These are phyloP conservation scores for Aspergillus sp. DNA, from an alignment of 2,329 filamentous ascomycete genomes.

Conservation along the genomic window DNA sequence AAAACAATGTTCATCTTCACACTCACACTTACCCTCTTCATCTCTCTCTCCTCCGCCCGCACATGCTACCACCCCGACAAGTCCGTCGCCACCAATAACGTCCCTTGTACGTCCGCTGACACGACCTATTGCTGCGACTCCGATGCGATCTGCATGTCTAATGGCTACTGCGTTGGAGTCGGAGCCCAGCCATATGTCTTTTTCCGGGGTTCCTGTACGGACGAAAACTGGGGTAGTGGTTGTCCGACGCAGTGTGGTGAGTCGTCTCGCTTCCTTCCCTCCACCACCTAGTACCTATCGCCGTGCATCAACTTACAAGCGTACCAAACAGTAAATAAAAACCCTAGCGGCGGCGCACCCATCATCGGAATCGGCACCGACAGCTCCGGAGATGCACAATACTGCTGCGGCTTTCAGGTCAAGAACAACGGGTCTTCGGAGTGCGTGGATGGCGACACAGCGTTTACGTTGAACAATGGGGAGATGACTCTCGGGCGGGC, in stretches of 20 bases:
- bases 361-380: conserved; percentile 1
- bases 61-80: conserved; percentile 11
- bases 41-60: conserved; percentile 2
- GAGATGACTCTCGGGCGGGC: conserved; percentile 4
- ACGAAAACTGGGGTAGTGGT: conserved; percentile 1
- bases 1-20: background rate
- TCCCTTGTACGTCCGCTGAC: background rate
- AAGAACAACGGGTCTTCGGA: background rate
- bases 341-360: background rate
- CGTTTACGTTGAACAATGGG: conserved; percentile 1
- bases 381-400: background rate
- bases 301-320: background rate
- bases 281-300: too few relatives aligned
- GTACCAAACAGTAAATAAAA: background rate
- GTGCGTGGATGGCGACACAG: conserved; percentile 3
- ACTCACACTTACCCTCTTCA: background rate
- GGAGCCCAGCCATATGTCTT: background rate
- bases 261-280: background rate
- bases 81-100: background rate
- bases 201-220: conserved; percentile 4
- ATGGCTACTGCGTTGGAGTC: conserved; percentile 6
- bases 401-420: conserved; percentile 8
- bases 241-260: conserved; percentile 7
- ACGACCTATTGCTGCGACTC: conserved; percentile 5
- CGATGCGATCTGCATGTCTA: conserved; percentile 6